These are phyloP conservation scores for Macrophomina tecta DNA, from an alignment of 2,329 filamentous ascomycete genomes.

Conservation along the genomic window DNA sequence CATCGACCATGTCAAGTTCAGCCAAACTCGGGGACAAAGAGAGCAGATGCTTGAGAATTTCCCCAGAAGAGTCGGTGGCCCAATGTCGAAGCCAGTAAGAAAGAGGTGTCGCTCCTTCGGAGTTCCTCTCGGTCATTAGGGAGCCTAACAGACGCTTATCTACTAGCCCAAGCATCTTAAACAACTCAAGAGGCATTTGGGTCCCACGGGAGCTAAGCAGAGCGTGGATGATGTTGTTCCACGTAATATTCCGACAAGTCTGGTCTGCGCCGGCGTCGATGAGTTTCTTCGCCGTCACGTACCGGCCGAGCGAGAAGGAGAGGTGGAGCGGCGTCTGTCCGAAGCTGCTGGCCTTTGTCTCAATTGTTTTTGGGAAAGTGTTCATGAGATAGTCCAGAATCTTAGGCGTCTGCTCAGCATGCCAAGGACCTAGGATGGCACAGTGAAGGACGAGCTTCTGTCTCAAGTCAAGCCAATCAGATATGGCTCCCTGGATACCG, in stretches of 20 bases:
- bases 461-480: slow-evolving; percentile 66
- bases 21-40: slow-evolving; percentile 52
- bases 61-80: neutral
- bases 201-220: slow-evolving; percentile 43
- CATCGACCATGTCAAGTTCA: slow-evolving; percentile 64
- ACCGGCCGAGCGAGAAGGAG: slow-evolving; percentile 64
- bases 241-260: slow-evolving; percentile 63
- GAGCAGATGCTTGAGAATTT: slow-evolving; percentile 38
- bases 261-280: slow-evolving; percentile 74
- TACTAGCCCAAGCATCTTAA: slow-evolving; percentile 63
- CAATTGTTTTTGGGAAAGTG: slow-evolving; percentile 65
- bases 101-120: slow-evolving; percentile 67
- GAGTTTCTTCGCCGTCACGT: slow-evolving; percentile 65
- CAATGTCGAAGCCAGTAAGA: slow-evolving; percentile 48
- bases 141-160: slow-evolving; percentile 62
- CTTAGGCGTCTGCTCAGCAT: slow-evolving; percentile 51
- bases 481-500: slow-evolving; percentile 68
- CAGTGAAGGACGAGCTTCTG: slow-evolving; percentile 71
- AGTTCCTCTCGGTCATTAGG: slow-evolving; percentile 64
- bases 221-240: slow-evolving; percentile 73
- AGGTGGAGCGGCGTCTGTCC: slow-evolving; percentile 72
- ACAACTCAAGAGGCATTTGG: slow-evolving; percentile 42
- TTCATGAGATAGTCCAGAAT: slow-evolving; percentile 72
- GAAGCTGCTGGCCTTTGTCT: slow-evolving; percentile 58
- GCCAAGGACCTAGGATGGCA: slow-evolving; percentile 48